Evolutionary conservation across 768 basidiomycete genomes (phyloP).

Genomic region (Xerocomus brunneocitrinus): DNA sequence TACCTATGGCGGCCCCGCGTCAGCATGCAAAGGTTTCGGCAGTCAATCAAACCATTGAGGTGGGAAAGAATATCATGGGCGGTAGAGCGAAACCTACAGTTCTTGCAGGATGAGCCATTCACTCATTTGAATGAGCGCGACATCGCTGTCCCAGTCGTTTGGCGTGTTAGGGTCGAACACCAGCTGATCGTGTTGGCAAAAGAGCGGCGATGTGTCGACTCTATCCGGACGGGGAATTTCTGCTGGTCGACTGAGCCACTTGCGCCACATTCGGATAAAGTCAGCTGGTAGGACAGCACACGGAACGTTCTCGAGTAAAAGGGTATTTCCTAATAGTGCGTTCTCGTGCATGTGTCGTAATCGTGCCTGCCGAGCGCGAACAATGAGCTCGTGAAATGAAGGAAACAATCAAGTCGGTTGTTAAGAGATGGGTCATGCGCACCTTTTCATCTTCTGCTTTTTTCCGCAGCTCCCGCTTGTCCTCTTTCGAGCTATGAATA

Average conservation of each 20-base stretch:
- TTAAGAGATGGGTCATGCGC: constrained; percentile 3
- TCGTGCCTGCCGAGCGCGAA: constrained; percentile 42
- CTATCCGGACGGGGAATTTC: constrained; percentile 52
- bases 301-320: constrained; percentile 44
- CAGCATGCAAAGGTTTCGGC: constrained; percentile 10
- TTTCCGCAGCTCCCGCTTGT: constrained; percentile 57
- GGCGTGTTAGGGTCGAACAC: constrained; percentile 60
- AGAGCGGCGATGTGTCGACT: constrained; percentile 56
- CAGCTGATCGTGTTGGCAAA: constrained; percentile 66
- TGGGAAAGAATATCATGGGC: constrained; percentile 3
- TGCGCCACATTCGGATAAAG: constrained; percentile 65
- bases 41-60: constrained; percentile 3
- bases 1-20: constrained; percentile 43
- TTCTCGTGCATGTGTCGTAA: constrained; percentile 61
- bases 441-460: constrained; percentile 81
- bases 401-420: not conserved
- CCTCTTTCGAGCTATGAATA: constrained; percentile 53
- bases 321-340: constrained; percentile 41
- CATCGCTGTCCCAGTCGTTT: constrained; percentile 53
- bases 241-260: constrained; percentile 60
- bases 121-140: constrained; percentile 51
- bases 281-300: constrained; percentile 56
- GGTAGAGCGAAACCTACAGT: constrained; percentile 42
- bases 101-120: constrained; percentile 64
- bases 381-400: constrained; percentile 20